Base-by-base conservation (phyloP, 208 protist genomes). In the Angomonas deanei region DNA sequence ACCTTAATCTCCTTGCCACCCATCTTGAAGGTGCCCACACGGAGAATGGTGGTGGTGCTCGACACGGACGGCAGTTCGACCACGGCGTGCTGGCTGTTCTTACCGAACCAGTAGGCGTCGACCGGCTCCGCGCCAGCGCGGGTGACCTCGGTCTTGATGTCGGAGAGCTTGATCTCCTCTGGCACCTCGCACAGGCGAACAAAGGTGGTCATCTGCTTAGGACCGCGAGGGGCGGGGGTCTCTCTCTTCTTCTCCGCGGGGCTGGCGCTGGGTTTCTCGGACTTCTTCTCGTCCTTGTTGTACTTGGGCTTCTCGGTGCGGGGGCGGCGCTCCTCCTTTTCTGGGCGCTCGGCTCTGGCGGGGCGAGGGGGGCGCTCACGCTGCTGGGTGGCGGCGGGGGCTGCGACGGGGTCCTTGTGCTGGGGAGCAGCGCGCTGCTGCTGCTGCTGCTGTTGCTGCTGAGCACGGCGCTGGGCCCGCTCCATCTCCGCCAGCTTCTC, bases 81-180 rank as follows among this genome's bases (percentile, higher is more conserved):
- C 65, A 93, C 83, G 2, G 76, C 75, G 64, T 93, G 76, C 0
- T 54, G 39, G 68, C 75, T 82, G 38, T 65, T 46, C 54, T 66
- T 74, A 23, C 87, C 87, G 48, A 82, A 84, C 86, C 82, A 89
- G 64, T 82, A 89, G n/a, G 69, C 66, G 39, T 89, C 82, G 38
- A 58, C n/a, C 33, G 72, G 74, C 32, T 66, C 57, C 17, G 61
- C 59, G 1, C 63, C 72, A 3, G 64, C 59, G 4, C 47, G 13
- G 4, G 38, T 39, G n/a, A 52, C 48, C 33, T 66, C 70, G n/a
- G 66, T 70, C 60, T 74, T 82, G 38, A 92, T 80, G 49, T 88
- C 80, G 24, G 80, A 78, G 28, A 88, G 62, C 73, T 80, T 80
- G 3, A 92, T 53, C 15, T 55, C 65, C 70, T 84, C 80, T 19